Conservation (phyloP, 2,329 filamentous ascomycete genomes). For the Nemania bipapillata region DNA sequence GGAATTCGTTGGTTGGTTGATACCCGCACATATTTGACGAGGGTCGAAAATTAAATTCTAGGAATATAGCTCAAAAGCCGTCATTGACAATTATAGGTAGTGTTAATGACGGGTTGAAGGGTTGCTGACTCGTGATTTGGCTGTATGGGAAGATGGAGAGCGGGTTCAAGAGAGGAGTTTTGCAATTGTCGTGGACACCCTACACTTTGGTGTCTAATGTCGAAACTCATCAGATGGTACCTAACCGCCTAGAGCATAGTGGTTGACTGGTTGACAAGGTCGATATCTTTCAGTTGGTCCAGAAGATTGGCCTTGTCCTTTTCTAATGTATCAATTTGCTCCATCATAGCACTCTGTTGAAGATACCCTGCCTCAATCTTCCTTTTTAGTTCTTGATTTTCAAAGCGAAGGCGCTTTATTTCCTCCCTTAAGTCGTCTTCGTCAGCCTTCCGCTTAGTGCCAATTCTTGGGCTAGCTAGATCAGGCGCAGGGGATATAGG, state of each 20-base stretch:
- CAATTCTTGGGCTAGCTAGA: slow-evolving; percentile 35
- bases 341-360: slow-evolving; percentile 39
- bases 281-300: slow-evolving; percentile 7
- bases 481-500: not conserved
- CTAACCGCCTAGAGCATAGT: slow-evolving; percentile 5
- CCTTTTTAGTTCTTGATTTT: slow-evolving; percentile 67
- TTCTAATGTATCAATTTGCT: slow-evolving; percentile 33
- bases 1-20: not conserved
- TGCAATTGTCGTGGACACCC: not conserved
- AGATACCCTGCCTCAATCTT: slow-evolving; percentile 36
- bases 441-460: slow-evolving; percentile 61
- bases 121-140: not conserved
- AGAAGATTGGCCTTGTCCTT: slow-evolving; percentile 28
- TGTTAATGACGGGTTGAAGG: too few relatives aligned
- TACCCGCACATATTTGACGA: too few relatives aligned
- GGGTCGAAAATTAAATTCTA: too few relatives aligned
- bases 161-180: not conserved
- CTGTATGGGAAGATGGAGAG: not conserved
- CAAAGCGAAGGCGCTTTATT: slow-evolving; percentile 72
- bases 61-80: too few relatives aligned
- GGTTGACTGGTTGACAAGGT: not conserved
- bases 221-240: not conserved
- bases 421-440: slow-evolving; percentile 68
- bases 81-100: too few relatives aligned
- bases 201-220: not conserved